Conservation (phyloP, 192 early-diverging fungal genomes). For the Coemansia sp. region DNA sequence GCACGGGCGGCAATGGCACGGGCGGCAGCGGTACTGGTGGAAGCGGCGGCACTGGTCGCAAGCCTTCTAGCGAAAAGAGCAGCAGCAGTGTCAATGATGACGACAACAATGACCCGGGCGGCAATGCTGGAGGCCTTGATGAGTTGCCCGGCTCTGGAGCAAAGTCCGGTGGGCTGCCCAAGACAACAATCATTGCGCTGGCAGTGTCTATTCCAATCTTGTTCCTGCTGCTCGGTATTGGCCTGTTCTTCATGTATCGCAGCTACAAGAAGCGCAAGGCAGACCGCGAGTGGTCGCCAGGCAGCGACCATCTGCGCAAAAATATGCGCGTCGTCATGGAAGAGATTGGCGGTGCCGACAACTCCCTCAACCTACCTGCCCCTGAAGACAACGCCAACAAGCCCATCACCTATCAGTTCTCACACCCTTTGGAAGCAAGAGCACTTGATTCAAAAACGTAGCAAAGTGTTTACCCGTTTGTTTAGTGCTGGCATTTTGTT, state of each 20-base stretch:
- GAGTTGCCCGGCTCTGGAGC: neutral
- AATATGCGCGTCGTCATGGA: conserved; percentile 9
- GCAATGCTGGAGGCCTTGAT: neutral
- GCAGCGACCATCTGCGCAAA: conserved; percentile 3
- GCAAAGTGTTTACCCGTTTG: neutral
- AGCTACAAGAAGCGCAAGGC: conserved; percentile 21
- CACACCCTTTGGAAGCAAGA: neutral
- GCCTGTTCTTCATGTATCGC: conserved; percentile 22
- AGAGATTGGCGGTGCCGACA: neutral
- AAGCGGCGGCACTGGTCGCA: conserved; percentile 4
- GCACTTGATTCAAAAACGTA: neutral
- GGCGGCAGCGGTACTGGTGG: neutral
- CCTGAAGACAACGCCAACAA: neutral
- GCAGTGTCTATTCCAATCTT: conserved; percentile 15
- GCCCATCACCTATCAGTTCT: neutral
- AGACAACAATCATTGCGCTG: conserved; percentile 19
- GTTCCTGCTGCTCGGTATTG: conserved; percentile 20
- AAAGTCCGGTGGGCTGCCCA: neutral
- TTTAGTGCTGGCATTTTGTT: too few species aligned
- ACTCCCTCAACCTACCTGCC: neutral
- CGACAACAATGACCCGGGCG: neutral
- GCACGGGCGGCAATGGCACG: neutral
- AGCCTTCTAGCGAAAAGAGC: neutral
- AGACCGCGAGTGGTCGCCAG: neutral
- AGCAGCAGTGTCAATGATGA: neutral